These are phyloP conservation scores for Pichia sp. DNA, from an alignment of 1,139 yeast species.

Conservation along the genomic window DNA sequence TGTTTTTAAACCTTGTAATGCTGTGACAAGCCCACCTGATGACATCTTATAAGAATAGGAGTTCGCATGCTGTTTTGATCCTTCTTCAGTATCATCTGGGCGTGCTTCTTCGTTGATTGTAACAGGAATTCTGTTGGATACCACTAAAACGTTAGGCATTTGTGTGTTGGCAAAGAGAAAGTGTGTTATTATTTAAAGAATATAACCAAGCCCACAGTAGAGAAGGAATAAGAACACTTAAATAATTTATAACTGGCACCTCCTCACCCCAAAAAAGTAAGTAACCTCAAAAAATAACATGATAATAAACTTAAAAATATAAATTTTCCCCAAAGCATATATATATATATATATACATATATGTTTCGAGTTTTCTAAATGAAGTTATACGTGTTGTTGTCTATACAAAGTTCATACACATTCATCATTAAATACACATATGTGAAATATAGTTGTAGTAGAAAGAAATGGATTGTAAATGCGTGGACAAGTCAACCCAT, in stretches of 20 bases:
- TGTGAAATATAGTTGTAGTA: constrained; percentile 30
- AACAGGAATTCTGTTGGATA: constrained; percentile 91
- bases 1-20: constrained; percentile 84
- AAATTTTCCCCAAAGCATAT: too few relatives aligned
- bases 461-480: constrained; percentile 53
- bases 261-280: background rate
- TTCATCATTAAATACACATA: background rate
- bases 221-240: background rate
- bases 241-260: background rate
- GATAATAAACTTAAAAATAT: too few relatives aligned
- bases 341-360: too few relatives aligned
- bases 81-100: constrained; percentile 30
- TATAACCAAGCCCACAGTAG: background rate
- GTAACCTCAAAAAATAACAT: too few relatives aligned
- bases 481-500: constrained; percentile 42
- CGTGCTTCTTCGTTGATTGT: constrained; percentile 45
- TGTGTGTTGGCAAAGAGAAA: background rate
- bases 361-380: too few relatives aligned
- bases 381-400: too few relatives aligned
- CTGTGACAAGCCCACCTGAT: constrained; percentile 95
- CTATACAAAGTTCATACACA: background rate
- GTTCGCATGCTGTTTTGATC: constrained; percentile 25
- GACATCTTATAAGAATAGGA: constrained; percentile 75
- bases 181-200: background rate
- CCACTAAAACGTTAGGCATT: constrained; percentile 65